Evolutionary conservation across 805 yeast genomes (phyloP), one percentile per base, ranked within the genome.

Genomic region (Zygoascus biomembranicola): DNA sequence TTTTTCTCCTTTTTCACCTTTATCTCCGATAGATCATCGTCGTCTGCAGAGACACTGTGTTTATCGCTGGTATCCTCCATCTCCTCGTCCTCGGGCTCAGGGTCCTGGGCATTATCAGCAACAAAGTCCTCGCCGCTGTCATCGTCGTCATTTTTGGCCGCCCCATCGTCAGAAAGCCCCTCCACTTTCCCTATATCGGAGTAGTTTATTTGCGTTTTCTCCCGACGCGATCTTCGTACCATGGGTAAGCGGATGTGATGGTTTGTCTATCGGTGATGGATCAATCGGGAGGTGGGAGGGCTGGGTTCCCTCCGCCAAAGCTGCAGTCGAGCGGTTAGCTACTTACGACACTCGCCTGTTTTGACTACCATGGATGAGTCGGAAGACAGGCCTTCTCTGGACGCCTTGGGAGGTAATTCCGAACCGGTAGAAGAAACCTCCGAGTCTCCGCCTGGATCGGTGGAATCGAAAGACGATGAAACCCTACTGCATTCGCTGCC

Each of bases 141-240:
- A 19, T 53, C 58, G 9, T 50, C 58, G 6, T 45, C 37, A 32
- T 41, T 26, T 10, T 31, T 14, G 20, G 14, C 20, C 20, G n/a
- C 31, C 20, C 14, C 14, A 8, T n/a, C 32, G 8, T 50, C 56
- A 28, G 32, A 32, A n/a, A 51, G 44, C 28, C 53, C 58, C 3
- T 53, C 54, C 13, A 53, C 41, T 5, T 50, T 20, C 32, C 52
- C 60, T 18, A 59, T 11, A 20, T 51, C 31, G 19, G 60, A 53
- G 45, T 60, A 60, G 47, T 59, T 56, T n/a, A 60, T 49, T 18
- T 39, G 43, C 32, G 42, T 46, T 32, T 43, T 43, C 20, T 50
- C 49, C 18, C 61, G 37, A 8, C 51, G 49, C 13, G 60, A 49
- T 26, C 57, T 46, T 43, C 54, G 54, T 37, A 50, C 49, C 56